Evolutionary conservation across 805 yeast species (phyloP), one percentile per base, ranked within the genome.

Genomic region (Candida golubevii): DNA sequence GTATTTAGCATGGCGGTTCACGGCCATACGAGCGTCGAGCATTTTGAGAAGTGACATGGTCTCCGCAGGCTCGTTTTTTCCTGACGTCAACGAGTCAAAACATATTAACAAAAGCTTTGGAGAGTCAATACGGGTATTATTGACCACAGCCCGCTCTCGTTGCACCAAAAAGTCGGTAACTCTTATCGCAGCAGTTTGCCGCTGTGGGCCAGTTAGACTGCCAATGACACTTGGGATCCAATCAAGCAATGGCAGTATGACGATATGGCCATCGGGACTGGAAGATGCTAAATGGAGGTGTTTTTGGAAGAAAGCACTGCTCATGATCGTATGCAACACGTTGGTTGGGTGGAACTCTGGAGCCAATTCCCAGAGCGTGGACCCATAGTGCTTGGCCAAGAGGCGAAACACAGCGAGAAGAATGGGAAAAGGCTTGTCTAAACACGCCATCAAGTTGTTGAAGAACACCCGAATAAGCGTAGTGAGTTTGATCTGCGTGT

Each of bases 271-370:
- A 4, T 53, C 54, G 41, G 36, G 34, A 13, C 10, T 15, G 9
- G 29, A 18, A 12, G 42, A 18, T 1, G 55, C 46, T 7, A 34
- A 36, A 6, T 49, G 49, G 27, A 82, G 56, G 41, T 60, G 65
- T 13, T 62, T 63, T 0, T 66, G 55, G 51, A 71, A 80, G 38
- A 68, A 62, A 1, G 82, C 80, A 52, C 77, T 81, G 14, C 75
- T 75, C 38, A 83, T 71, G 1, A 84, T 67, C 13, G 80, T 72
- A 50, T 83, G 89, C 41, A 85, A 60, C 36, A 82, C 66, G 47
- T 79, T 80, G 27, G 69, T 71, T 47, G 75, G 77, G 2, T 77
- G 75, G 47, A 67, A 75, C 0, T 86, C 87, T 1, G 74, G 65
- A 4, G 80, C 69, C 26, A 64, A 52, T 0, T 59, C 54, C 91